Percentiles rank a stretch among this genome's conserved stretches.
These are phyloP conservation scores for Simplicillium aogashimaense DNA, from an alignment of 2,329 filamentous ascomycete species.

Conservation along the genomic window DNA sequence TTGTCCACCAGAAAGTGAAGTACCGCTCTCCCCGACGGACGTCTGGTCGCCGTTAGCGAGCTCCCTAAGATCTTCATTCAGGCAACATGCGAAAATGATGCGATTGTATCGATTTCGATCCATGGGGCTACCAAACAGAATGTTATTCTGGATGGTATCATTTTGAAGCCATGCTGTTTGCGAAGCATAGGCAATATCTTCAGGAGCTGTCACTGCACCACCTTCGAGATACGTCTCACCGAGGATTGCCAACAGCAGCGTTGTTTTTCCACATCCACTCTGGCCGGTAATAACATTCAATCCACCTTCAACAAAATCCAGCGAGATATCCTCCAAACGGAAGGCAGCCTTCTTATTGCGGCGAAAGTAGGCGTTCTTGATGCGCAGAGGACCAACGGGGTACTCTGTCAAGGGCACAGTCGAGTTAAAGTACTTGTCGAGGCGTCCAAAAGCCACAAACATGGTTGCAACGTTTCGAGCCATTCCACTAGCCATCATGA, in stretches of 20 bases:
- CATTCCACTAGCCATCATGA: constrained; percentile 37
- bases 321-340: constrained; percentile 32
- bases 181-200: constrained; percentile 45
- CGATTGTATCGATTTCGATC: constrained; percentile 43
- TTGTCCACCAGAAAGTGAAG: constrained; percentile 46
- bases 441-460: constrained; percentile 34
- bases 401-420: constrained; percentile 37
- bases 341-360: constrained; percentile 41
- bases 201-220: constrained; percentile 36
- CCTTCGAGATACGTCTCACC: constrained; percentile 42
- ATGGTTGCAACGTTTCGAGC: constrained; percentile 23
- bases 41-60: constrained; percentile 41
- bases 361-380: constrained; percentile 36
- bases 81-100: constrained; percentile 45
- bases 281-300: constrained; percentile 44
- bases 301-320: constrained; percentile 42
- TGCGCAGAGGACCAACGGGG: constrained; percentile 36
- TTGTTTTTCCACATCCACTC: constrained; percentile 49
- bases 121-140: constrained; percentile 41
- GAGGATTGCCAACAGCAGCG: constrained; percentile 41
- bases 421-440: constrained; percentile 44
- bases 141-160: constrained; percentile 43
- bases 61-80: constrained; percentile 39
- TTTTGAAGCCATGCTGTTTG: constrained; percentile 50
- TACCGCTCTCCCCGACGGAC: constrained; percentile 42